Conservation (phyloP, 225 moss, liverwort and hornwort species). For the Bryum argenteum region DNA sequence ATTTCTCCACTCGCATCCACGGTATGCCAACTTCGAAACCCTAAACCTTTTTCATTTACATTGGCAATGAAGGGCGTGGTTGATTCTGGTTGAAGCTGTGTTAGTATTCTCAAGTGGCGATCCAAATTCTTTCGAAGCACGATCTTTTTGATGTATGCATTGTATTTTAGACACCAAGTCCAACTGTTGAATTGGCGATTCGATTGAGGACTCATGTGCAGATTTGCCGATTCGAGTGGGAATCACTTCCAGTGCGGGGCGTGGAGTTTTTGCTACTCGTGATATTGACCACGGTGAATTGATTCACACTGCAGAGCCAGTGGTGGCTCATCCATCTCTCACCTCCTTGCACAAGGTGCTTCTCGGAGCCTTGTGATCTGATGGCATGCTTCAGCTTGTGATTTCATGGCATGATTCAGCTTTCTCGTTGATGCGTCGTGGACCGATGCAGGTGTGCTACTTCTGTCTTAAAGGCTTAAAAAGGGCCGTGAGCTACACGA, state of each 20-base stretch:
- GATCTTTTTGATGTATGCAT: background rate
- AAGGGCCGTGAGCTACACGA: constrained; percentile 36
- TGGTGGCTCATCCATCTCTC: constrained; percentile 70
- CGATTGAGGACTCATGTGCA: constrained; percentile 30
- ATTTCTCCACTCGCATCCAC: constrained; percentile 28
- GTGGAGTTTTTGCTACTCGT: constrained; percentile 76
- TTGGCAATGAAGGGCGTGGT: too few relatives aligned
- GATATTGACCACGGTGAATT: constrained; percentile 61
- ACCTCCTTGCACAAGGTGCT: constrained; percentile 51
- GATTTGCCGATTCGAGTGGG: constrained; percentile 55
- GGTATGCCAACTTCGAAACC: constrained; percentile 31
- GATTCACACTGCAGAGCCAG: constrained; percentile 63
- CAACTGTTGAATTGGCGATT: background rate
- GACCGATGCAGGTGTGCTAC: constrained; percentile 47
- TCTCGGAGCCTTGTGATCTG: background rate
- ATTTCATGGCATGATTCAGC: background rate
- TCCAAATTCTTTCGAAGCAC: too few relatives aligned
- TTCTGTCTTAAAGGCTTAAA: constrained; percentile 55
- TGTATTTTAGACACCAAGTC: background rate
- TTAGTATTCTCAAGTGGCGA: too few relatives aligned
- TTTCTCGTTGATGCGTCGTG: constrained; percentile 13
- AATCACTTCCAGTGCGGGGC: constrained; percentile 61
- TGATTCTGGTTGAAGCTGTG: too few relatives aligned
- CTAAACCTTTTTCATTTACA: background rate
- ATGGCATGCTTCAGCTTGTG: too few relatives aligned